Conservation (phyloP, 1,284 basidiomycete genomes). For the Apiotrichum veenhuisii region DNA sequence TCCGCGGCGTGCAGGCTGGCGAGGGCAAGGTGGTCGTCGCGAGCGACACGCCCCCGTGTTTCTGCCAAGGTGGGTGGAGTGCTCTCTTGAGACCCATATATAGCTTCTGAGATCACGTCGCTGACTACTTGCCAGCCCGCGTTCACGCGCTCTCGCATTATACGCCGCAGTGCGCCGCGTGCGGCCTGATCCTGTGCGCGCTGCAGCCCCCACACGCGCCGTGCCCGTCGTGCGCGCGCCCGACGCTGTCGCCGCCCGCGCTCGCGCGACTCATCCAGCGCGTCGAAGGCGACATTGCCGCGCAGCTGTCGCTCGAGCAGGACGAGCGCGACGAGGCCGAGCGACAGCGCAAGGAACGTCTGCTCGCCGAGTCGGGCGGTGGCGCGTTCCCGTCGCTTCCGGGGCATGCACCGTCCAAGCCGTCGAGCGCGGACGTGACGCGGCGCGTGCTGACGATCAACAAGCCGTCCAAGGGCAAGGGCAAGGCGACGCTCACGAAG, state of each 20-base stretch:
- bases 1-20: constrained; percentile 32
- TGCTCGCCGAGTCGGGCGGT: constrained; percentile 39
- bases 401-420: constrained; percentile 2
- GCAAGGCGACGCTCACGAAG: constrained; percentile 27
- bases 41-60: constrained; percentile 36
- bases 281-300: constrained; percentile 37
- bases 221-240: constrained; percentile 48
- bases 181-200: constrained; percentile 46
- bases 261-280: constrained; percentile 39
- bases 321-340: constrained; percentile 31
- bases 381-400: constrained; percentile 45
- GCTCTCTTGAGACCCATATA: neutral
- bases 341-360: constrained; percentile 25
- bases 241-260: constrained; percentile 30
- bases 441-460: constrained; percentile 22
- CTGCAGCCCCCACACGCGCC: constrained; percentile 45
- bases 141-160: constrained; percentile 46
- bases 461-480: constrained; percentile 23
- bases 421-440: constrained; percentile 6
- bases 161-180: constrained; percentile 47
- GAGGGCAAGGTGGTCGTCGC: constrained; percentile 21
- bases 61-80: constrained; percentile 48
- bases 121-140: constrained; percentile 34
- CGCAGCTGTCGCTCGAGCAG: constrained; percentile 36
- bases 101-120: too few species aligned